A percentile compares a stretch with the other conserved stretches of the same genome.
phyloP scores from a whole-genome alignment of 2,329 filamentous ascomycete species.

The Cryoendolithus antarcticus region DNA sequence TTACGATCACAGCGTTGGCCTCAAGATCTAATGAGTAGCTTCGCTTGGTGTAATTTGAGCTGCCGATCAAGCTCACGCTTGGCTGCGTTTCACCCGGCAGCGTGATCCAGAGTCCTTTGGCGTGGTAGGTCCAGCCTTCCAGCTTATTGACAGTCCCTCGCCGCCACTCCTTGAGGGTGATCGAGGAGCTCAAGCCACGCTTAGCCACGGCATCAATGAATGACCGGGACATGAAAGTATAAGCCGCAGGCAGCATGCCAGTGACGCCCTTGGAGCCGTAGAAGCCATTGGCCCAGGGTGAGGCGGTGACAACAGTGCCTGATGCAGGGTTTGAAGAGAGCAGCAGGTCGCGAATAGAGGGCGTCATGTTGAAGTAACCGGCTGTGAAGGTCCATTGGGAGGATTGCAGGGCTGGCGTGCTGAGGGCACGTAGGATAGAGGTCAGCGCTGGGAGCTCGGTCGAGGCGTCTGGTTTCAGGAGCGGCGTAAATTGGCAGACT shows the following conservation, averaged over 20 bases:
- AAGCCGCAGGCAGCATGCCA: conserved; percentile 80
- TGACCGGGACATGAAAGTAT: conserved; percentile 72
- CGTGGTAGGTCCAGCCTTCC: conserved; percentile 92
- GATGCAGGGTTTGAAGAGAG: conserved; percentile 56
- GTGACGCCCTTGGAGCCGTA: conserved; percentile 79
- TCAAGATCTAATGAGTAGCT: conserved; percentile 90
- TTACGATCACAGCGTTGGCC: conserved; percentile 76
- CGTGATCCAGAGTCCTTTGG: conserved; percentile 88
- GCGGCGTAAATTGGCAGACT: conserved; percentile 73
- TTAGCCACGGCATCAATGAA: conserved; percentile 56
- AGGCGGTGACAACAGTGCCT: conserved; percentile 83
- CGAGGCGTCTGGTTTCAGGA: conserved; percentile 66
- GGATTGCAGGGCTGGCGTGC: conserved; percentile 46
- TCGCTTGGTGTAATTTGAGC: conserved; percentile 89
- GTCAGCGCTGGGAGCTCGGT: conserved; percentile 80
- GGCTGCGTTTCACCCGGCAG: conserved; percentile 52
- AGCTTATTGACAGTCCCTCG: conserved; percentile 67
- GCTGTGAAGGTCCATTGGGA: conserved; percentile 93
- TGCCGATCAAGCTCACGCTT: conserved; percentile 72
- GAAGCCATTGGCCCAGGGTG: conserved; percentile 90
- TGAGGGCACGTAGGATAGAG: conserved; percentile 57
- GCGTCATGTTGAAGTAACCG: conserved; percentile 95
- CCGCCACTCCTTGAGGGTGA: conserved; percentile 78
- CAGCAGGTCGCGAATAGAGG: conserved; percentile 66
- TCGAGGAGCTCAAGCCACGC: conserved; percentile 43